Percentiles rank a stretch among this genome's conserved stretches.
Conservation (phyloP, 257 asterid species). For the Nicotiana noctiflora region DNA sequence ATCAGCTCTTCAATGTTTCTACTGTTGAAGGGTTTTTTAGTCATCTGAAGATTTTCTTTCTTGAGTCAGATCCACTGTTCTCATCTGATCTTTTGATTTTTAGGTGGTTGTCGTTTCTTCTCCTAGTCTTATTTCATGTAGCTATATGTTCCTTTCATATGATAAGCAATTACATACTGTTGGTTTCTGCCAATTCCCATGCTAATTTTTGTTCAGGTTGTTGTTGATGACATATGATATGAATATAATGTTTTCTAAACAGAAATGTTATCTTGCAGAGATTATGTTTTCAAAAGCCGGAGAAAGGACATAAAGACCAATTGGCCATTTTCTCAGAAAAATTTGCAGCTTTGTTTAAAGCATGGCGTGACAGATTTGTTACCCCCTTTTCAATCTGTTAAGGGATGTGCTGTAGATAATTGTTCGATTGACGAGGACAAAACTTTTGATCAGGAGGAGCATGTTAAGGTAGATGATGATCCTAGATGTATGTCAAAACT, state of each 20-base stretch:
- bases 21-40: conserved; percentile 6
- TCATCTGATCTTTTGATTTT: not conserved
- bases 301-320: conserved; percentile 59
- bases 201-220: conserved; percentile 7
- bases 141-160: conserved; percentile 4
- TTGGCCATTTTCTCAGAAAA: conserved; percentile 89
- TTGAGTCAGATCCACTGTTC: conserved; percentile 34
- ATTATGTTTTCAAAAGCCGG: conserved; percentile 61
- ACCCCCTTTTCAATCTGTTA: conserved; percentile 76
- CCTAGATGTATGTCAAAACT: conserved; percentile 16
- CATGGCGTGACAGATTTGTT: conserved; percentile 61
- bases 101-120: conserved; percentile 2
- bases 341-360: conserved; percentile 67
- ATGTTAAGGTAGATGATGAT: conserved; percentile 16
- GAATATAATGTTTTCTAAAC: not conserved
- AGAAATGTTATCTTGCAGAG: conserved; percentile 43
- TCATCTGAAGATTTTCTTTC: conserved; percentile 12
- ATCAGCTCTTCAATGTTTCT: conserved; percentile 5
- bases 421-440: conserved; percentile 12
- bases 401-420: conserved; percentile 23
- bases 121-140: conserved; percentile 39
- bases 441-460: conserved; percentile 26
- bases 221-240: conserved; percentile 16
- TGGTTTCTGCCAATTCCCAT: not conserved
- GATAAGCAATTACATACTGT: not conserved